phyloP scores from a whole-genome alignment of 805 yeast genomes.

The Kodamaea laetipori region DNA sequence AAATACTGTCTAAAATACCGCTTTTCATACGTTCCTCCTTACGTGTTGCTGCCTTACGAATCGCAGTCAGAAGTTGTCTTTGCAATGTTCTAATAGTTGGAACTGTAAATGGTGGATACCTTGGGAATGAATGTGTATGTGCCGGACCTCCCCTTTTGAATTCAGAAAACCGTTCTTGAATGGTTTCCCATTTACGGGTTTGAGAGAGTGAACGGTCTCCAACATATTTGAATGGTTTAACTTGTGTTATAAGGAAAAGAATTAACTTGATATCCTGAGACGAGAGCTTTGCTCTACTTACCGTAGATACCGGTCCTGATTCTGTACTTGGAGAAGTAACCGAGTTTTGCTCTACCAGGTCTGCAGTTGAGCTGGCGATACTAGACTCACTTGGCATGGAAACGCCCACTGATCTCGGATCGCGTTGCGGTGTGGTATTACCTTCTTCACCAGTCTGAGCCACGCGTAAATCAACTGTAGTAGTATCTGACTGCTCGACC shows the following conservation, averaged over 20 bases:
- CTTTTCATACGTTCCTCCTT: constrained; percentile 7
- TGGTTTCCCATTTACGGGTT: constrained; percentile 38
- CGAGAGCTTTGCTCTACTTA: constrained; percentile 24
- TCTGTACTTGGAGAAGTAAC: background rate
- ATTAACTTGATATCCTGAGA: constrained; percentile 32
- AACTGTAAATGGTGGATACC: constrained; percentile 17
- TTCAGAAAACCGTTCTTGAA: constrained; percentile 28
- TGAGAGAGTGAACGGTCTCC: constrained; percentile 37
- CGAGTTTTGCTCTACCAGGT: background rate
- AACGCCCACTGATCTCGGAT: no score
- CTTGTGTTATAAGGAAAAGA: constrained; percentile 29
- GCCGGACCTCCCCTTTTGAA: constrained; percentile 15
- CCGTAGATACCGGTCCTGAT: constrained; percentile 16
- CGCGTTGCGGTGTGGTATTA: no score
- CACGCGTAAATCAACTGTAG: no score
- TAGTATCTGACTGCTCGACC: no score
- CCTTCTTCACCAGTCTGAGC: no score
- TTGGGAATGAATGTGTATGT: background rate
- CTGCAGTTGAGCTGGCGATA: no score
- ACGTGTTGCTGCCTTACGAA: constrained; percentile 27
- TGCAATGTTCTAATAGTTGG: constrained; percentile 43
- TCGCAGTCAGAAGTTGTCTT: constrained; percentile 35
- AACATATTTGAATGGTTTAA: constrained; percentile 40
- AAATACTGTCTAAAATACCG: constrained; percentile 15
- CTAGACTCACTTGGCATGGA: no score